phyloP scores from a whole-genome alignment of 2,329 filamentous ascomycete genomes.

The Trichoderma brevicompactum region DNA sequence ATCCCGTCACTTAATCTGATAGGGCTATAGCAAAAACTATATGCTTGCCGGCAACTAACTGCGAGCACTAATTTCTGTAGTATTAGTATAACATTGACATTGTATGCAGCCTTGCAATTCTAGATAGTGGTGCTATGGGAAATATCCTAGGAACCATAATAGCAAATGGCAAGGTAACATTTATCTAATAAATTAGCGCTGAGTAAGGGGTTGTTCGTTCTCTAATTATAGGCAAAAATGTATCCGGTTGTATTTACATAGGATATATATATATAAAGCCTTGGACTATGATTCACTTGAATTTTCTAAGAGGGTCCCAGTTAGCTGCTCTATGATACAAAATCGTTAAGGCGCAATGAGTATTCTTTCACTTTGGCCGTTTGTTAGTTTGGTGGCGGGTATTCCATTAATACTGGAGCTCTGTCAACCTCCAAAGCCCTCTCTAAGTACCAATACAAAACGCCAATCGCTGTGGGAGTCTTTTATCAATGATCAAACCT shows the following conservation, averaged over 20 bases:
- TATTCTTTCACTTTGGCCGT: conserved; percentile 7
- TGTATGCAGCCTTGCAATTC: not conserved
- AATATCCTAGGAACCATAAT: not conserved
- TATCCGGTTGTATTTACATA: not conserved
- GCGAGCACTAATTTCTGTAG: not conserved
- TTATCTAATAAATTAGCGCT: conserved; percentile 7
- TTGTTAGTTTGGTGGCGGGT: not conserved
- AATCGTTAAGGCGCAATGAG: not conserved
- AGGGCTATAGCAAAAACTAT: not conserved
- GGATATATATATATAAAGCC: not conserved
- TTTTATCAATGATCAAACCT: not conserved
- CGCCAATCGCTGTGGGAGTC: not conserved
- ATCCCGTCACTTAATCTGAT: not conserved
- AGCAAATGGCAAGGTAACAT: not conserved
- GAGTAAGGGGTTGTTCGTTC: not conserved
- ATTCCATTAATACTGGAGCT: conserved; percentile 2
- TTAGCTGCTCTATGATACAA: not conserved
- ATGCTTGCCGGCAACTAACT: not conserved
- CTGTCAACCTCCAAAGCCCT: not conserved
- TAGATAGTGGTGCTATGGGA: no score
- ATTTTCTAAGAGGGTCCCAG: not conserved
- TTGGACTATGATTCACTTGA: no score
- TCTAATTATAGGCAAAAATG: not conserved
- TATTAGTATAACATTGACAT: not conserved
- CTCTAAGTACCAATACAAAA: not conserved